A percentile compares a stretch with the other conserved stretches of the same genome.
These are phyloP conservation scores for Cryptococcus sp. DNA, from an alignment of 1,284 basidiomycete genomes.

Conservation along the genomic window DNA sequence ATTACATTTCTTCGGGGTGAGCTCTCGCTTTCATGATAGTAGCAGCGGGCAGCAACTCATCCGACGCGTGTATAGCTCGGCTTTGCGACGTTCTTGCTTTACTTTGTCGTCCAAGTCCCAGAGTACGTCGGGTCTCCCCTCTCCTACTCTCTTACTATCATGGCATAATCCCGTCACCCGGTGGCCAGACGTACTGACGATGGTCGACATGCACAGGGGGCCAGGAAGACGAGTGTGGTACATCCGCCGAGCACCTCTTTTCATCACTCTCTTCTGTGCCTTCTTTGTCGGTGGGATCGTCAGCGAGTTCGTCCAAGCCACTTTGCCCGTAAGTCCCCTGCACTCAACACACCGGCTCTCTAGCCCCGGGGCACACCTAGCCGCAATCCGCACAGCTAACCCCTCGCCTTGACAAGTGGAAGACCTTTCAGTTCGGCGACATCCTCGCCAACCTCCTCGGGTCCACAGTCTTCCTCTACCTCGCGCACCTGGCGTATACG, in stretches of 20 bases:
- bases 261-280: constrained; percentile 36
- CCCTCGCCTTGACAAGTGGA: constrained; percentile 31
- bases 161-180: too few species aligned
- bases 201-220: constrained; percentile 17
- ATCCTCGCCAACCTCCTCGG: constrained; percentile 48
- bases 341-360: background rate
- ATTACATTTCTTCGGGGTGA: constrained; percentile 48
- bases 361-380: too few species aligned
- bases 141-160: background rate
- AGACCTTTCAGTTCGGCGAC: constrained; percentile 47
- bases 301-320: constrained; percentile 44
- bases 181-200: background rate
- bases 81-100: constrained; percentile 47
- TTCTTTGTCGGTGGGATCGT: constrained; percentile 47
- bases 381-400: too few species aligned
- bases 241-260: constrained; percentile 44
- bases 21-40: constrained; percentile 2
- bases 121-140: constrained; percentile 34
- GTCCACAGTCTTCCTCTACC: constrained; percentile 40
- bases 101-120: constrained; percentile 48
- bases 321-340: constrained; percentile 42
- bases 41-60: background rate
- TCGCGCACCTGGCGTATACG: constrained; percentile 37
- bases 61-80: constrained; percentile 31
- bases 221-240: constrained; percentile 46